Percentiles rank a stretch among this genome's conserved stretches.
These are phyloP conservation scores for Posidonia australis DNA, from an alignment of 106 monocot species.

Conservation along the genomic window DNA sequence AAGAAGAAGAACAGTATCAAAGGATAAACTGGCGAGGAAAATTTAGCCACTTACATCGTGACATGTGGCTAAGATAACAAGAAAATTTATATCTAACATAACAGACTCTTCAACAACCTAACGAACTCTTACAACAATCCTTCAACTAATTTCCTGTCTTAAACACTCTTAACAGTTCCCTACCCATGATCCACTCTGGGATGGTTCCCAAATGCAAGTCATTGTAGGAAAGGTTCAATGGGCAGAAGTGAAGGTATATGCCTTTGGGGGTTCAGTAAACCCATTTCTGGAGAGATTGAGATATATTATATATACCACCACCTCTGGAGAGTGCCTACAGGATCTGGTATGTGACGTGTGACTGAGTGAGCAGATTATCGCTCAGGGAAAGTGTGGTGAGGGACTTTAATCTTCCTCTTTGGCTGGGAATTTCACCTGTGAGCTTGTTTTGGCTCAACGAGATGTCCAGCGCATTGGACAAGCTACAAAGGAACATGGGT, in stretches of 20 bases:
- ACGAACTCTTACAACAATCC: too few relatives aligned
- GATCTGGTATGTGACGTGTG: slow-evolving; percentile 50
- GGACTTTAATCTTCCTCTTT: slow-evolving; percentile 40
- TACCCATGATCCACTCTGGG: slow-evolving; percentile 44
- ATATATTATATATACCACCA: too few relatives aligned
- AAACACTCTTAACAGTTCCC: slow-evolving; percentile 29
- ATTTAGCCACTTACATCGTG: too few relatives aligned
- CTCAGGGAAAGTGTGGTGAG: slow-evolving; percentile 43
- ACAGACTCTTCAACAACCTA: too few relatives aligned
- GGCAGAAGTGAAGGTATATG: slow-evolving; percentile 52
- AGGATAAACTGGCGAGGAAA: too few relatives aligned
- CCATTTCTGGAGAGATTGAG: slow-evolving; percentile 63
- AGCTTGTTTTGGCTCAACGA: slow-evolving; percentile 54
- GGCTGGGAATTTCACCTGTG: slow-evolving; percentile 43
- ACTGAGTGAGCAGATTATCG: slow-evolving; percentile 51
- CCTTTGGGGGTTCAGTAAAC: slow-evolving; percentile 27
- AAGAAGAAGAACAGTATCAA: too few relatives aligned
- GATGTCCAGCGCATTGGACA: slow-evolving; percentile 33
- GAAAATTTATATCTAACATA: too few relatives aligned
- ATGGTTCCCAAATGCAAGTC: slow-evolving; percentile 32
- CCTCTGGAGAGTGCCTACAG: slow-evolving; percentile 38
- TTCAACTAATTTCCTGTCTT: too few relatives aligned
- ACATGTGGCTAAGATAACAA: too few relatives aligned
- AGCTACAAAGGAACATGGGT: slow-evolving; percentile 40
- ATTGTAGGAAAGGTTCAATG: slow-evolving; percentile 64